Evolutionary conservation across 257 asterid genomes (phyloP).

Genomic region (Gentiana dahurica): DNA sequence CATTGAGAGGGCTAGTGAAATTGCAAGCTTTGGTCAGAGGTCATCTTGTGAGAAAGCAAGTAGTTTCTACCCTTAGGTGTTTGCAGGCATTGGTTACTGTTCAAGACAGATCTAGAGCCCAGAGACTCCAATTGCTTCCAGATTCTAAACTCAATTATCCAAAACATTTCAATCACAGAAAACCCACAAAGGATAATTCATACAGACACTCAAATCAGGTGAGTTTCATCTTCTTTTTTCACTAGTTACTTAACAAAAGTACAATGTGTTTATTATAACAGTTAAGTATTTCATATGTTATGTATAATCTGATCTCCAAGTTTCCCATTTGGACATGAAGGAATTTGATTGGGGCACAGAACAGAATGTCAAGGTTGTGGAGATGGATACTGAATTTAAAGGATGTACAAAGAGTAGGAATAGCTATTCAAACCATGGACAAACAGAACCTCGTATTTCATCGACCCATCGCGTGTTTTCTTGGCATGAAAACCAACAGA

Average conservation of each 20-base stretch:
- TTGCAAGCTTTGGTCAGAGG: conserved; percentile 92
- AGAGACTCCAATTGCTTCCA: conserved; percentile 47
- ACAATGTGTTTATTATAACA: too few species aligned
- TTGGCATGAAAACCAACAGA: conserved; percentile 38
- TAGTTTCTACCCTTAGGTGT: conserved; percentile 74
- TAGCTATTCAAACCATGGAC: conserved; percentile 60
- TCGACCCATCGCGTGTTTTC: conserved; percentile 20
- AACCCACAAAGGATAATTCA: conserved; percentile 48
- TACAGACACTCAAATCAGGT: conserved; percentile 46
- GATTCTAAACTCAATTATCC: conserved; percentile 35
- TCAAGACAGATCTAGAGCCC: conserved; percentile 80
- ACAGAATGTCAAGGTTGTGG: conserved; percentile 89
- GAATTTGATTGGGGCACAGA: conserved; percentile 47
- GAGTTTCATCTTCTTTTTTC: background rate
- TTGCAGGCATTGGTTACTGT: conserved; percentile 80
- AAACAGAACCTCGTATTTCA: conserved; percentile 19
- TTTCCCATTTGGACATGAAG: conserved; percentile 18
- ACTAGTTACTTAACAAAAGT: too few species aligned
- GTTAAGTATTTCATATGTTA: too few species aligned
- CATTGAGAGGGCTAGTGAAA: conserved; percentile 83
- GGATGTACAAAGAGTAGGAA: conserved; percentile 43
- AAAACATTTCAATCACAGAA: conserved; percentile 46
- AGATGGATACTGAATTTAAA: conserved; percentile 77
- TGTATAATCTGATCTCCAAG: background rate
- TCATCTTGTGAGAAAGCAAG: conserved; percentile 83